phyloP scores from a whole-genome alignment of 2,329 filamentous ascomycete species.

The Alternaria triticina region DNA sequence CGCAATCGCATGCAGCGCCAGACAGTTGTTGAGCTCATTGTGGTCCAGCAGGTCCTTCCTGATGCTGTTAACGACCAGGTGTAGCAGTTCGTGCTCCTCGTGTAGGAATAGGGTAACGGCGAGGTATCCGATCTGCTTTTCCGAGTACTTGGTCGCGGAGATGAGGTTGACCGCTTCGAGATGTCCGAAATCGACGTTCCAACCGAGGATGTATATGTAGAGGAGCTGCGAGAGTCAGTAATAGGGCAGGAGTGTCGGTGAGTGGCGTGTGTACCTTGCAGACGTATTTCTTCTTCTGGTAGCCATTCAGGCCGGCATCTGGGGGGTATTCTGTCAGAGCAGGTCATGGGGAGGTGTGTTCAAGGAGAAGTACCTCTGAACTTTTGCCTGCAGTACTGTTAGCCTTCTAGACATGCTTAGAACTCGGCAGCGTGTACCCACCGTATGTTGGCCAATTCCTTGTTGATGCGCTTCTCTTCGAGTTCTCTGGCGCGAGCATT shows the following conservation, averaged over 20 bases:
- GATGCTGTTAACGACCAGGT: conserved; percentile 98
- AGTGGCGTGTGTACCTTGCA: conserved; percentile 72
- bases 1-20: conserved; percentile 95
- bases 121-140: conserved; percentile 98
- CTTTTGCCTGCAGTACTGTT: conserved; percentile 70
- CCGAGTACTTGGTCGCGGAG: conserved; percentile 94
- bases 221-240: conserved; percentile 65
- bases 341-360: conserved; percentile 1
- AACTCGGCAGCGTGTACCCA: conserved; percentile 47
- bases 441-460: conserved; percentile 97
- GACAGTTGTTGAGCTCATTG: conserved; percentile 96
- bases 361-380: conserved; percentile 72
- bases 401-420: conserved; percentile 23
- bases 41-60: conserved; percentile 92
- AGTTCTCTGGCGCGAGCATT: conserved; percentile 94
- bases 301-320: conserved; percentile 90
- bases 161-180: conserved; percentile 98
- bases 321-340: conserved; percentile 18
- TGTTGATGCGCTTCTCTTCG: conserved; percentile 99
- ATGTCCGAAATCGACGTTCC: conserved; percentile 99
- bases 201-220: conserved; percentile 98
- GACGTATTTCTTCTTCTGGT: conserved; percentile 99
- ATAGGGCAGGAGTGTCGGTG: neutral
- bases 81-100: conserved; percentile 93
- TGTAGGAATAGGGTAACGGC: conserved; percentile 97